Evolutionary conservation across 805 yeast species (phyloP), one percentile per base, ranked within the genome.

Genomic region (Saccharomycopsis sp.): DNA sequence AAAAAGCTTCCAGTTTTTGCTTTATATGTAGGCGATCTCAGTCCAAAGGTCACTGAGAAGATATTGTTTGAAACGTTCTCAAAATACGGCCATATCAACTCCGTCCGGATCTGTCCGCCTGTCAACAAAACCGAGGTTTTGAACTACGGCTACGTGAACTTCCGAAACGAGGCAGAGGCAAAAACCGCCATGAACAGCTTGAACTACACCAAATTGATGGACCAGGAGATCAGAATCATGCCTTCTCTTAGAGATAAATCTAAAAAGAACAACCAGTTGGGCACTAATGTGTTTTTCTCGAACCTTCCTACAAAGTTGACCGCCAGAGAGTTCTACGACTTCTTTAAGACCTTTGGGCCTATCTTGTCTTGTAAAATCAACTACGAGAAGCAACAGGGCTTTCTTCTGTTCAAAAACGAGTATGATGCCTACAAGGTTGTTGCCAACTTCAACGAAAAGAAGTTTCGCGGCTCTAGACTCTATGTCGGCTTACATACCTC

Each of bases 121-220:
- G 77, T 80, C 24, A 70, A 72, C 34, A 29, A 29, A 9, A 73
- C 80, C n/a, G 70, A 75, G 53, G 80, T 91, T 0, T 71, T 89
- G 57, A 87, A 90, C 1, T 85, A 87, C 69, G 94, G 90, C 0
- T 87, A 86, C 67, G 83, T 86, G 18, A 85, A 87, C 57, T 85
- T 84, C 66, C 69, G 71, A 5, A 70, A 68, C 2, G 73, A 74
- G 50, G 65, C 69, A 8, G 85, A 80, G 55, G 89, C 89, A 0
- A 75, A 75, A 44, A 56, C 58, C 37, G 90, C 89, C 1, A 73
- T 81, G 52, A 83, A 79, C 52, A 75, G 79, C 8, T 76, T 84
- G 70, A 86, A 83, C 67, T 81, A 79, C 63, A 73, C 73, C 2
- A 63, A 63, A 0, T 62, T 81, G 0, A 61, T 67, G 24, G 71